These are phyloP conservation scores for Nepenthes alata DNA, from an alignment of 179 eudicot genomes.

Conservation along the genomic window DNA sequence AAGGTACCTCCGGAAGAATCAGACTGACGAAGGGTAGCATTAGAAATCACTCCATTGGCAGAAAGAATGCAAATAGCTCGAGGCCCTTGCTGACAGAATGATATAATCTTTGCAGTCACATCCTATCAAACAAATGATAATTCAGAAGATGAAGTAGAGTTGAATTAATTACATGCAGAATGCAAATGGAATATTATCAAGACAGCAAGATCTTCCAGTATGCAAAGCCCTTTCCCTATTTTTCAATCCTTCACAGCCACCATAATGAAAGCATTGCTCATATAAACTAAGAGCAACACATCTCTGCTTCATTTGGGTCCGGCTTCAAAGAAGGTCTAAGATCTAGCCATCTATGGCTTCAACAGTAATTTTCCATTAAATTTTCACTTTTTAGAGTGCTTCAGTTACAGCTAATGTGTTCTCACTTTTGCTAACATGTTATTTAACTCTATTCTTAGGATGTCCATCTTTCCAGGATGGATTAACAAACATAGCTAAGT, in stretches of 20 bases:
- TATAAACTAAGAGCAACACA: neutral
- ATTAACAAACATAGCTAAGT: too few relatives aligned
- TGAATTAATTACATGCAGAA: neutral
- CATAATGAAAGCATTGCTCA: neutral
- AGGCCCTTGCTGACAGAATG: constrained; percentile 54
- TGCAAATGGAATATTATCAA: neutral
- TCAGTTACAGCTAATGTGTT: neutral
- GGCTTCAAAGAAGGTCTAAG: neutral
- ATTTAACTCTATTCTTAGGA: too few relatives aligned
- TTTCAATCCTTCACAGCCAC: neutral
- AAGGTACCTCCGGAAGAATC: constrained; percentile 54
- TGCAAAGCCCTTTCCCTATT: too few relatives aligned
- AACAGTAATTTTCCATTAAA: neutral
- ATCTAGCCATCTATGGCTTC: neutral
- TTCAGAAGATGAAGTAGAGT: neutral
- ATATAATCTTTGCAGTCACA: constrained; percentile 44
- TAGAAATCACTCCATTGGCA: constrained; percentile 40
- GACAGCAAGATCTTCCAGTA: too few relatives aligned
- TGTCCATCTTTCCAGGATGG: too few relatives aligned
- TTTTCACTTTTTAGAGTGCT: neutral
- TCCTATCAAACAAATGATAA: constrained; percentile 20
- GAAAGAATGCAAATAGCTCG: constrained; percentile 55
- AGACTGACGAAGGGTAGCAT: constrained; percentile 51
- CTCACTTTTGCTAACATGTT: neutral
- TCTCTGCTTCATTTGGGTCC: neutral